phyloP scores from a whole-genome alignment of 352 stramenopile species.

The Phytophthora uliginosa region DNA sequence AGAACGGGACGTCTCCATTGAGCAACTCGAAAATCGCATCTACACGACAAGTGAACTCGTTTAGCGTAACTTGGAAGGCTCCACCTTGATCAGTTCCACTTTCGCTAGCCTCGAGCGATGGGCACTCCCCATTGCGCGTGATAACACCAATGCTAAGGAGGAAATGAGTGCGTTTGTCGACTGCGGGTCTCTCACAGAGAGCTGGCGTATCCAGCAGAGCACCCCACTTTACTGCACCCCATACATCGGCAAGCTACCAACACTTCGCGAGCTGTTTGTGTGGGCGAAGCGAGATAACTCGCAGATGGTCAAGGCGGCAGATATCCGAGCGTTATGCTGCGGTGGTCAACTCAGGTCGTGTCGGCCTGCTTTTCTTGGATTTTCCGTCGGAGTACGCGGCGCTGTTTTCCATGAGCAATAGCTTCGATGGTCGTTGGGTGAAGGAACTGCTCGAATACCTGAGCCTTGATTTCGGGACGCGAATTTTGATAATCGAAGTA shows the following conservation, averaged over 20 bases:
- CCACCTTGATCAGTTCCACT: slow-evolving; percentile 22
- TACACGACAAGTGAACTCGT: slow-evolving; percentile 10
- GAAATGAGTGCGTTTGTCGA: slow-evolving; percentile 9
- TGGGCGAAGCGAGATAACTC: slow-evolving; percentile 13
- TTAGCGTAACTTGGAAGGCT: slow-evolving; percentile 5
- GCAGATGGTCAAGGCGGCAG: slow-evolving; percentile 5
- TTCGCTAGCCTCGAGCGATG: slow-evolving; percentile 17
- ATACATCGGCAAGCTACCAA: slow-evolving; percentile 11
- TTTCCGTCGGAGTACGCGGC: slow-evolving; percentile 2
- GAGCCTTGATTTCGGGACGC: not conserved
- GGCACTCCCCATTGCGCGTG: slow-evolving; percentile 11
- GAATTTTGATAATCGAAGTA: not conserved
- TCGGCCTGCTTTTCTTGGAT: slow-evolving; percentile 8
- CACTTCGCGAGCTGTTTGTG: slow-evolving; percentile 5
- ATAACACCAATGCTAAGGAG: slow-evolving; percentile 12
- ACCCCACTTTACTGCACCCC: slow-evolving; percentile 7
- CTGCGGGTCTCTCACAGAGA: slow-evolving; percentile 10
- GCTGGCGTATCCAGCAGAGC: slow-evolving; percentile 19
- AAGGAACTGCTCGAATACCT: not conserved
- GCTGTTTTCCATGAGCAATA: not conserved
- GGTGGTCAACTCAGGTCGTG: slow-evolving; percentile 4
- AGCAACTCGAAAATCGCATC: slow-evolving; percentile 6
- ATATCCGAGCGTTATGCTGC: slow-evolving; percentile 2
- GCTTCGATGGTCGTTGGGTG: not conserved
- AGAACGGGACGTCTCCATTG: slow-evolving; percentile 7